A percentile compares a stretch with the other conserved stretches of the same genome.
phyloP scores from a whole-genome alignment of 2,329 filamentous ascomycete genomes.

The Dothiorella sarmentorum region DNA sequence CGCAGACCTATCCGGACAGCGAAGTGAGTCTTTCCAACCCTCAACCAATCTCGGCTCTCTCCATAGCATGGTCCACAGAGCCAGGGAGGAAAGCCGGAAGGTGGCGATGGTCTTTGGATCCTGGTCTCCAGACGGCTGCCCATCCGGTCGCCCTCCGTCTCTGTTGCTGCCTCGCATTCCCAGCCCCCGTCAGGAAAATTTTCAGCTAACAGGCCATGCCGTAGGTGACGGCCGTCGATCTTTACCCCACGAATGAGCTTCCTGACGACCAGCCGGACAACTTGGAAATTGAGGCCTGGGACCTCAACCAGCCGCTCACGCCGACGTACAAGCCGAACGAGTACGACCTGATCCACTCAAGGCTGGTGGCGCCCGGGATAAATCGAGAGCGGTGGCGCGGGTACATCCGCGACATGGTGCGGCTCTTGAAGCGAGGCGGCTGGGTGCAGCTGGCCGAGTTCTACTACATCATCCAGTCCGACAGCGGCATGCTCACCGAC shows the following conservation, averaged over 20 bases:
- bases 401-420: constrained; percentile 73
- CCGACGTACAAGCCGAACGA: constrained; percentile 62
- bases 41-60: neutral
- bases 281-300: constrained; percentile 32
- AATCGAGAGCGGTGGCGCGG: constrained; percentile 67
- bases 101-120: neutral
- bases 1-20: constrained; percentile 36
- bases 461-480: constrained; percentile 80
- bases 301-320: constrained; percentile 38
- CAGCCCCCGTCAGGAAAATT: neutral
- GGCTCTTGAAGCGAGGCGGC: constrained; percentile 68
- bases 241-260: constrained; percentile 32
- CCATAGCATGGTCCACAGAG: neutral
- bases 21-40: constrained; percentile 26
- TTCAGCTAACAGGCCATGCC: neutral
- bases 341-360: constrained; percentile 83
- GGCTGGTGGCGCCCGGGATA: constrained; percentile 68
- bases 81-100: neutral
- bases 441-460: constrained; percentile 90
- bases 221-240: constrained; percentile 38
- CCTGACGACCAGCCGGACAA: constrained; percentile 37
- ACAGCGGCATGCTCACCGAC: constrained; percentile 72
- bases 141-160: neutral
- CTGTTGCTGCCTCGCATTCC: neutral
- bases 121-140: neutral